Conservation (phyloP, 2,329 filamentous ascomycete species). For the Lojkania enalia region DNA sequence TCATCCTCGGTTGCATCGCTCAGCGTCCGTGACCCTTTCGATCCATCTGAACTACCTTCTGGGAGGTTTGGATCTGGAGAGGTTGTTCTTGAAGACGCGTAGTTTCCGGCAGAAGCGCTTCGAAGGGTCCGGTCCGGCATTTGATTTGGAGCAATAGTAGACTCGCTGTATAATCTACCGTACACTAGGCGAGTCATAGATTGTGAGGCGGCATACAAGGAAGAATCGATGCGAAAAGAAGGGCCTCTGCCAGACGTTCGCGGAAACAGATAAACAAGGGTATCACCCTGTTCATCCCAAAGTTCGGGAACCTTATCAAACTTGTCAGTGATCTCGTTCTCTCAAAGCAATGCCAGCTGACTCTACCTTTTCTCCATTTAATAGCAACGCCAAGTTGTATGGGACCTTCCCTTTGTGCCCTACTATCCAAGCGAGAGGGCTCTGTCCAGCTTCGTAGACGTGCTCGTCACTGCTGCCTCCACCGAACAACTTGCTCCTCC, state of each 20-base stretch:
- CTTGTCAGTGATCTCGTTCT: neutral
- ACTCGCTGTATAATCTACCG: slow-evolving; percentile 54
- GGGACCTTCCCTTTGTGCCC: slow-evolving; percentile 59
- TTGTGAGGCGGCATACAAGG: slow-evolving; percentile 60
- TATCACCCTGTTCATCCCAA: slow-evolving; percentile 66
- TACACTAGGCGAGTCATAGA: slow-evolving; percentile 60
- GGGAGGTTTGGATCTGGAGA: slow-evolving; percentile 38
- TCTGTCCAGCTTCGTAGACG: slow-evolving; percentile 12
- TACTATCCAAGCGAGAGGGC: slow-evolving; percentile 60
- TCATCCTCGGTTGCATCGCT: slow-evolving; percentile 54
- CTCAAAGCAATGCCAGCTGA: neutral
- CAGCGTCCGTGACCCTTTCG: slow-evolving; percentile 53
- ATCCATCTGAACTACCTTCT: slow-evolving; percentile 47
- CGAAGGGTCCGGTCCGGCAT: slow-evolving; percentile 25
- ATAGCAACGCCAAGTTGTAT: slow-evolving; percentile 58
- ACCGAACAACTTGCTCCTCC: slow-evolving; percentile 42
- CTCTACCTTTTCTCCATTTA: slow-evolving; percentile 56
- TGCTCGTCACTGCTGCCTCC: slow-evolving; percentile 29
- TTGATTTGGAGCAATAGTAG: slow-evolving; percentile 19
- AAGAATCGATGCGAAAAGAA: slow-evolving; percentile 64
- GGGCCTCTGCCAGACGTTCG: slow-evolving; percentile 58
- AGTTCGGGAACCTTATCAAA: slow-evolving; percentile 56
- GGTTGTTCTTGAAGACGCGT: slow-evolving; percentile 32
- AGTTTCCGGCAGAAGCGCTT: slow-evolving; percentile 24
- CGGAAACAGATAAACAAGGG: slow-evolving; percentile 65